Percentiles rank a stretch among this genome's conserved stretches.
Evolutionary conservation across 257 asterid species (phyloP).

Genomic region (Cynanchum wilfordii): DNA sequence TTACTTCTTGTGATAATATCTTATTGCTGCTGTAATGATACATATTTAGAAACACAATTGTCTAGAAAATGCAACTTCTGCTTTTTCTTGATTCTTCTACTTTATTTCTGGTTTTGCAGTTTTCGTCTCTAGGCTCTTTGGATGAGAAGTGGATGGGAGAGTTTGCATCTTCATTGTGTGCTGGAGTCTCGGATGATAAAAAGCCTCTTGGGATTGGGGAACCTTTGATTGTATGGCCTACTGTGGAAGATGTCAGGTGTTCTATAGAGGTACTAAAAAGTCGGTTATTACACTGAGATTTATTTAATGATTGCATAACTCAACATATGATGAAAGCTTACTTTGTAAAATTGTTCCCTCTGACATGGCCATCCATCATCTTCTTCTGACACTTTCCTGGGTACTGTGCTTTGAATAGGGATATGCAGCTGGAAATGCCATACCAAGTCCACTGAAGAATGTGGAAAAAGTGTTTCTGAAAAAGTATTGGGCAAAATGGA

Average conservation of each 20-base stretch:
- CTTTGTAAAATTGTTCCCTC: neutral
- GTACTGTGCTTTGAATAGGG: slow-evolving; percentile 43
- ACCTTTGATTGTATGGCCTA: slow-evolving; percentile 84
- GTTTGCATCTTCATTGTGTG: slow-evolving; percentile 74
- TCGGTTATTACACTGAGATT: neutral
- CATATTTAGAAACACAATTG: neutral
- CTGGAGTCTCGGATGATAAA: slow-evolving; percentile 70
- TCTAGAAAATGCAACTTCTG: neutral
- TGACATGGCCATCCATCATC: neutral
- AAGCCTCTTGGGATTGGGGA: slow-evolving; percentile 79
- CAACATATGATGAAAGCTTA: neutral
- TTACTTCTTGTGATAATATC: neutral
- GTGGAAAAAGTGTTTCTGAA: slow-evolving; percentile 87
- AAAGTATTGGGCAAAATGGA: slow-evolving; percentile 95
- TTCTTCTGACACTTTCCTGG: neutral
- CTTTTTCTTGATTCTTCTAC: neutral
- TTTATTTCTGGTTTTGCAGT: slow-evolving; percentile 40
- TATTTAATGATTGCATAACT: neutral
- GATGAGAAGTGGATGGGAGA: slow-evolving; percentile 98
- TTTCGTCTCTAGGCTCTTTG: slow-evolving; percentile 91
- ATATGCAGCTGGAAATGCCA: slow-evolving; percentile 85
- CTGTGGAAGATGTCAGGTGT: slow-evolving; percentile 84
- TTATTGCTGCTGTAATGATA: neutral
- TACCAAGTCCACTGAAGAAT: slow-evolving; percentile 88
- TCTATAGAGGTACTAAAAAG: slow-evolving; percentile 70